These are phyloP conservation scores for Dothistroma septosporum DNA, from an alignment of 2,329 filamentous ascomycete species.

Conservation along the genomic window DNA sequence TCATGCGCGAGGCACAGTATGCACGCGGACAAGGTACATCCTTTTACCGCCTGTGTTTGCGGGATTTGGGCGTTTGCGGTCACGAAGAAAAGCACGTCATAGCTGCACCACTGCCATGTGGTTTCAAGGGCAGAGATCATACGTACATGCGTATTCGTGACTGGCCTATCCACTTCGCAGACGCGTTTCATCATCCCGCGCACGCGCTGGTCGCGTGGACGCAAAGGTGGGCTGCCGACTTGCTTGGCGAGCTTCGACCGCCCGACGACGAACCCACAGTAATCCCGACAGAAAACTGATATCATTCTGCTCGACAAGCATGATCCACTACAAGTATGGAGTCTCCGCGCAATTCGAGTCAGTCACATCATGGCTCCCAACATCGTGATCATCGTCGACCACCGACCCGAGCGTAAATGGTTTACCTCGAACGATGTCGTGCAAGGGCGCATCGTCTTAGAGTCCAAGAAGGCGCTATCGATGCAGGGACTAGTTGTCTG, in stretches of 20 bases:
- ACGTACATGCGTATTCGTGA: neutral
- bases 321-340: neutral
- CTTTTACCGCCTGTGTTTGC: neutral
- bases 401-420: neutral
- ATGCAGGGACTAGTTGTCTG: neutral
- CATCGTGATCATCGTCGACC: neutral
- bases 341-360: neutral
- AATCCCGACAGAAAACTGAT: conserved; percentile 1
- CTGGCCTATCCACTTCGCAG: neutral
- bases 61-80: neutral
- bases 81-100: neutral
- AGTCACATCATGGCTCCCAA: neutral
- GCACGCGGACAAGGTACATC: too few relatives aligned
- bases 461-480: neutral
- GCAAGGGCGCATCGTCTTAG: neutral
- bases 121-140: neutral
- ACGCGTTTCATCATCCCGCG: neutral
- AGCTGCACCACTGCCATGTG: neutral
- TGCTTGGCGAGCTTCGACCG: neutral
- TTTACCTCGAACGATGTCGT: conserved; percentile 1
- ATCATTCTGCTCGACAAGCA: neutral
- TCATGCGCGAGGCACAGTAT: neutral
- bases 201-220: neutral
- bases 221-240: neutral
- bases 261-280: neutral